These are phyloP conservation scores for Pulveroboletus sp. DNA, from an alignment of 1,284 basidiomycete species.

Conservation along the genomic window DNA sequence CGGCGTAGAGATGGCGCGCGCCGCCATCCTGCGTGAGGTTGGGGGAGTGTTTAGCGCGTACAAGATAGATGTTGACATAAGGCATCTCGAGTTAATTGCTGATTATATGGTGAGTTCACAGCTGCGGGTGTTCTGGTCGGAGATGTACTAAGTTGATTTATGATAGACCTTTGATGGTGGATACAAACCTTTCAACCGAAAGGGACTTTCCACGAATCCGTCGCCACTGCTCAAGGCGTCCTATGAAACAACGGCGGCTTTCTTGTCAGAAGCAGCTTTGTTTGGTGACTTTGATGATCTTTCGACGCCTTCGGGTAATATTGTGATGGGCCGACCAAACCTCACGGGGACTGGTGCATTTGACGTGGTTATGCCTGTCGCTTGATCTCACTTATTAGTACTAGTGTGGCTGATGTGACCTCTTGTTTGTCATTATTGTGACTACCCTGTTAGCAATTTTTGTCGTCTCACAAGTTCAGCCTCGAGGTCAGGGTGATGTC, in stretches of 20 bases:
- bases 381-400: slow-evolving; percentile 16
- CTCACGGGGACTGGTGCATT: slow-evolving; percentile 88
- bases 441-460: slow-evolving; percentile 19
- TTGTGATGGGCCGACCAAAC: slow-evolving; percentile 87
- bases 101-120: slow-evolving; percentile 88
- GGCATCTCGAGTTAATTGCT: slow-evolving; percentile 96
- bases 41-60: slow-evolving; percentile 94
- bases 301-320: slow-evolving; percentile 84
- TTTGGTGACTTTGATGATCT: slow-evolving; percentile 95
- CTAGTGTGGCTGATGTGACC: slow-evolving; percentile 11
- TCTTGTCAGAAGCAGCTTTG: slow-evolving; percentile 92
- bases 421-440: slow-evolving; percentile 33
- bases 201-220: slow-evolving; percentile 87
- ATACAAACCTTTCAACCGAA: slow-evolving; percentile 97
- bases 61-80: slow-evolving; percentile 93
- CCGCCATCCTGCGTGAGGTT: slow-evolving; percentile 90
- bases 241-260: slow-evolving; percentile 96
- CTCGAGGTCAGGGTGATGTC: slow-evolving; percentile 33
- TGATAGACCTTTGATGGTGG: slow-evolving; percentile 92
- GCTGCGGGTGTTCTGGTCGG: not conserved
- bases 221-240: slow-evolving; percentile 96
- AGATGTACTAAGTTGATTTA: slow-evolving; percentile 8
- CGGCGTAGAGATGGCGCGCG: slow-evolving; percentile 96
- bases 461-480: slow-evolving; percentile 13
- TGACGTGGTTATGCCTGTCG: slow-evolving; percentile 69